phyloP scores from a whole-genome alignment of 352 stramenopile genomes.

The Globisporangium carolinianum region DNA sequence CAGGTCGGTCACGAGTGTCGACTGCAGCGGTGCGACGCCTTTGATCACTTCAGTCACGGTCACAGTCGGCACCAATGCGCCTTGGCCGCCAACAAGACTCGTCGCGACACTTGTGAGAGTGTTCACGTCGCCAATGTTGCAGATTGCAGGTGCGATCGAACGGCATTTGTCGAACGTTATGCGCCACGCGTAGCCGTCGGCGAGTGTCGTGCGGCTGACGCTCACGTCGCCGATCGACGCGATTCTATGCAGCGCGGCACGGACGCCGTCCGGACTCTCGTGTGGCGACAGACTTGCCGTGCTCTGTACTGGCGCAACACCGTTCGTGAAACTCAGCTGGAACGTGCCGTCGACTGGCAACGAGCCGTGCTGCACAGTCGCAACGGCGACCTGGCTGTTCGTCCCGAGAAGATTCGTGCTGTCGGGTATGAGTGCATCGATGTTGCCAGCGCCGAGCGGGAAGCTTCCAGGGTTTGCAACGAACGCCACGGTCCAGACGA shows the following conservation, averaged over 20 bases:
- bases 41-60: conserved; percentile 45
- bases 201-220: conserved; percentile 48
- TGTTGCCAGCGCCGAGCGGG: conserved; percentile 67
- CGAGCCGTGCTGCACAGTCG: conserved; percentile 37
- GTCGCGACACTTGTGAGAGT: conserved; percentile 38
- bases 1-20: conserved; percentile 64
- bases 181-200: conserved; percentile 83
- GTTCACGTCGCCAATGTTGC: conserved; percentile 87
- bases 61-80: conserved; percentile 29
- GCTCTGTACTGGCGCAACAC: conserved; percentile 17
- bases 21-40: conserved; percentile 37
- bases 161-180: conserved; percentile 87
- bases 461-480: conserved; percentile 90
- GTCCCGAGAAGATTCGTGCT: conserved; percentile 34
- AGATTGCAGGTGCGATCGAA: conserved; percentile 60
- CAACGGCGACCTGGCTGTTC: conserved; percentile 30
- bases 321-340: conserved; percentile 36
- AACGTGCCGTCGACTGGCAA: conserved; percentile 57
- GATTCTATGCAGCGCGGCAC: conserved; percentile 40
- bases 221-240: conserved; percentile 50
- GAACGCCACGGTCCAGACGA: conserved; percentile 94
- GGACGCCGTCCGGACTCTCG: conserved; percentile 30
- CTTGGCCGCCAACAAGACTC: conserved; percentile 36
- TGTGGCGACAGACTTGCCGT: conserved; percentile 53
- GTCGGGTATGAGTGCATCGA: conserved; percentile 40